Base-by-base conservation (phyloP, 495 filamentous ascomycete genomes). In the Tuber borchii region DNA sequence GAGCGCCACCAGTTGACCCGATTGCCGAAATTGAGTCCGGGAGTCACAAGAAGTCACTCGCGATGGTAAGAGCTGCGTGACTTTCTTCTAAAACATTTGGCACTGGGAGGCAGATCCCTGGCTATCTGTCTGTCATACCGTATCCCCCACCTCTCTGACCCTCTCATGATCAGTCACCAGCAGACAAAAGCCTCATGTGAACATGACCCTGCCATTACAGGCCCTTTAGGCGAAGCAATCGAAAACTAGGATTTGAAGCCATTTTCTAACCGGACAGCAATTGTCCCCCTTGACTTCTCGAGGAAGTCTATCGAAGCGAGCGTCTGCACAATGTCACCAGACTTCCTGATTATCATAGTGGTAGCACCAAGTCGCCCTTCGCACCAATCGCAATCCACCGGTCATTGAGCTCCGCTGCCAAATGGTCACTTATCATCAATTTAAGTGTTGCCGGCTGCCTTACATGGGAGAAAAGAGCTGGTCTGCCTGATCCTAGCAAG, bases 361-460 rank as follows among this genome's bases (percentile, higher is more conserved):
- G 75, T 73, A 73, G 69, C 43, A 45, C 72, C 22, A 78, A 71
- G 48, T 72, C 71, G 44, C 48, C 42, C 34, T 34, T 45, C 72
- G 72, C 72, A 77, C 77, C 77, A 79, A 78, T 79, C 77, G 74
- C 34, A 72, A 45, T 75, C 76, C 26, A 51, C 48, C 76, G 75
- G 76, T 72, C 51, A 31, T 79, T 78, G 39, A 72, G 44, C 77
- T 79, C 71, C 72, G 71, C 75, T 39, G 69, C 76, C 42, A 70
- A 70, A 26, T 72, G 56, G 69, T 61, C 45, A 31, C 40, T 74
- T 43, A 31, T 14, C 22, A 56, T 71, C 51, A 75, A 69, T 75
- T 72, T 76, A 40, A 72, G 69, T 39, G 42, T 40, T 9, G 42
- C 40, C 12, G 69, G 48, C 51, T 69, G 31, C 74, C 42, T 65